phyloP scores from a whole-genome alignment of 768 basidiomycete species.

The Podaxis sp. region DNA sequence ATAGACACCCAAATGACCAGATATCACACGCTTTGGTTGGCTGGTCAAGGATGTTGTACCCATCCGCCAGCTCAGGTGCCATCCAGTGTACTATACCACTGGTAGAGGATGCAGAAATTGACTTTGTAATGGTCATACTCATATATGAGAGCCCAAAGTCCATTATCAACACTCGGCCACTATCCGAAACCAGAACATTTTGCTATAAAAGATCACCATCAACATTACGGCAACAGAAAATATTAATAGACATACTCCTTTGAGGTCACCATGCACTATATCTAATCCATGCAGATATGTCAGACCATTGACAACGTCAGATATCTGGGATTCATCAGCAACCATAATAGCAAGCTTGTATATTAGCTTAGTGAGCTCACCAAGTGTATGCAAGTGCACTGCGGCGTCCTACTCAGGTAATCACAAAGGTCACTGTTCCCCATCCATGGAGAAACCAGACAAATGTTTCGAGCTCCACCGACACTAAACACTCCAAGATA shows the following conservation, averaged over 20 bases:
- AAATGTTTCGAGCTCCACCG: not conserved
- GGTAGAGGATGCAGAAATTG: not conserved
- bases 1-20: slow-evolving; percentile 12
- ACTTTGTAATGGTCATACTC: not conserved
- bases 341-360: not conserved
- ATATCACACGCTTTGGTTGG: slow-evolving; percentile 1
- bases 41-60: not conserved
- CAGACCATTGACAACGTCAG: not conserved
- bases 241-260: not conserved
- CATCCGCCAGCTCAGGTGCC: slow-evolving; percentile 5
- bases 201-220: not conserved
- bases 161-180: not conserved
- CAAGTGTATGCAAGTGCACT: slow-evolving; percentile 11
- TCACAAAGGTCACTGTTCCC: slow-evolving; percentile 20
- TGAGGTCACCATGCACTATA: slow-evolving; percentile 9
- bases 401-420: slow-evolving; percentile 13
- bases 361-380: slow-evolving; percentile 2
- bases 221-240: not conserved
- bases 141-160: slow-evolving; percentile 6
- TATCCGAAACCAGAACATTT: slow-evolving; percentile 4
- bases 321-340: not conserved
- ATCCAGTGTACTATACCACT: not conserved
- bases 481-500: slow-evolving; percentile 31
- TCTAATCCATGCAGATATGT: not conserved
- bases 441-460: slow-evolving; percentile 23